Percentiles rank a stretch among this genome's conserved stretches.
phyloP scores from a whole-genome alignment of 768 basidiomycete genomes.

The Rhodotorula babjevae region DNA sequence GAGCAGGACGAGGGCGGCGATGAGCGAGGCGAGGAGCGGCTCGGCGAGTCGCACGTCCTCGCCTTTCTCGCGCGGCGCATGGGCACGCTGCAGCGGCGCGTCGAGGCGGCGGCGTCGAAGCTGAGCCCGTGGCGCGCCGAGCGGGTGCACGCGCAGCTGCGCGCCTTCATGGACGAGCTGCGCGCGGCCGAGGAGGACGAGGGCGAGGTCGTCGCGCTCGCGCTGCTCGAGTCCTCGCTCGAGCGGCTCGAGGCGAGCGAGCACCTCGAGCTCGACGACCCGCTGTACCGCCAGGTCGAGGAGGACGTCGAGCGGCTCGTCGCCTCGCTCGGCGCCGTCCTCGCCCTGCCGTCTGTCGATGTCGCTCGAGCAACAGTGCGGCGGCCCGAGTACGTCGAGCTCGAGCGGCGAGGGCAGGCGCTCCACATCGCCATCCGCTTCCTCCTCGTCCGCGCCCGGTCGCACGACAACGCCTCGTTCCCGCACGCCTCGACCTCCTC shows the following conservation, averaged over 20 bases:
- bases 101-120: not conserved
- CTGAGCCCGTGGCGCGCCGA: too few relatives aligned
- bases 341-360: not conserved
- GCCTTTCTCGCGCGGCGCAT: slow-evolving; percentile 15
- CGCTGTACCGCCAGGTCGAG: slow-evolving; percentile 12
- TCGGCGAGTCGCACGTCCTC: not conserved
- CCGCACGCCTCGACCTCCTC: not conserved
- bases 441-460: slow-evolving; percentile 24
- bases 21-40: too few relatives aligned
- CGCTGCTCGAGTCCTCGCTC: slow-evolving; percentile 19
- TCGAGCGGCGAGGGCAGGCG: slow-evolving; percentile 17
- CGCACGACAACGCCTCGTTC: not conserved
- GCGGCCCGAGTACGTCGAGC: too few relatives aligned
- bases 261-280: not conserved
- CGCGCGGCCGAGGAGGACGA: slow-evolving; percentile 6
- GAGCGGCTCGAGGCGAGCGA: slow-evolving; percentile 2
- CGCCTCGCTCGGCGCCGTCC: slow-evolving; percentile 5
- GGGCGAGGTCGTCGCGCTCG: slow-evolving; percentile 18
- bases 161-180: not conserved
- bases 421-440: slow-evolving; percentile 33
- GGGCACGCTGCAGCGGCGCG: not conserved
- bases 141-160: not conserved
- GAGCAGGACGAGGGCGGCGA: not conserved
- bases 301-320: slow-evolving; percentile 15
- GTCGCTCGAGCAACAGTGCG: too few relatives aligned